phyloP scores from a whole-genome alignment of 2,329 filamentous ascomycete species.

The Fusarium udum region DNA sequence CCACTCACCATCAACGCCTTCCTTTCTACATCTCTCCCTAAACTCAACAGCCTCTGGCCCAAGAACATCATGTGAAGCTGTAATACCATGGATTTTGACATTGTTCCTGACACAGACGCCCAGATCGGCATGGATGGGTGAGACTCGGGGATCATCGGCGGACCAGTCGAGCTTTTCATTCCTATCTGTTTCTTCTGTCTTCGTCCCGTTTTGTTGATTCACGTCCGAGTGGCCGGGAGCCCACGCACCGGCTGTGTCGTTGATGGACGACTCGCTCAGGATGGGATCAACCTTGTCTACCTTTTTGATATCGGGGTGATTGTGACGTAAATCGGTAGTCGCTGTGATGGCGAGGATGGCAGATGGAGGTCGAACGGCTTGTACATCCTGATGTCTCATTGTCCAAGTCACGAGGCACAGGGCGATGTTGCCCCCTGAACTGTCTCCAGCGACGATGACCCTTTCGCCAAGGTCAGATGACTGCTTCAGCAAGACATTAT shows the following conservation, averaged over 20 bases:
- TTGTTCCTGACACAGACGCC: slow-evolving; percentile 40
- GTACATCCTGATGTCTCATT: slow-evolving; percentile 42
- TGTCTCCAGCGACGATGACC: slow-evolving; percentile 63
- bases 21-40: slow-evolving; percentile 54
- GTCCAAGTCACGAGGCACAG: slow-evolving; percentile 49
- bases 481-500: slow-evolving; percentile 52
- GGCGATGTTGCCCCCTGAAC: slow-evolving; percentile 63
- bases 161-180: slow-evolving; percentile 25
- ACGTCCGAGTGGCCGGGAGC: slow-evolving; percentile 8
- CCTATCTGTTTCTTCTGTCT: fast-evolving
- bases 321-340: slow-evolving; percentile 50
- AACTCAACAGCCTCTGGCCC: slow-evolving; percentile 61
- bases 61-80: slow-evolving; percentile 62
- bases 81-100: slow-evolving; percentile 61
- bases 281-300: slow-evolving; percentile 40
- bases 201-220: not conserved
- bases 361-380: slow-evolving; percentile 46
- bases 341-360: slow-evolving; percentile 54
- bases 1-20: slow-evolving; percentile 62
- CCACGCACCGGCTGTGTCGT: slow-evolving; percentile 41
- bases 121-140: slow-evolving; percentile 58
- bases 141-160: slow-evolving; percentile 55
- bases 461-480: slow-evolving; percentile 50
- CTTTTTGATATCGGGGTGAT: slow-evolving; percentile 21
- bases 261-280: slow-evolving; percentile 30